These are phyloP conservation scores for Collybia sordida DNA, from an alignment of 768 basidiomycete genomes.

Conservation along the genomic window DNA sequence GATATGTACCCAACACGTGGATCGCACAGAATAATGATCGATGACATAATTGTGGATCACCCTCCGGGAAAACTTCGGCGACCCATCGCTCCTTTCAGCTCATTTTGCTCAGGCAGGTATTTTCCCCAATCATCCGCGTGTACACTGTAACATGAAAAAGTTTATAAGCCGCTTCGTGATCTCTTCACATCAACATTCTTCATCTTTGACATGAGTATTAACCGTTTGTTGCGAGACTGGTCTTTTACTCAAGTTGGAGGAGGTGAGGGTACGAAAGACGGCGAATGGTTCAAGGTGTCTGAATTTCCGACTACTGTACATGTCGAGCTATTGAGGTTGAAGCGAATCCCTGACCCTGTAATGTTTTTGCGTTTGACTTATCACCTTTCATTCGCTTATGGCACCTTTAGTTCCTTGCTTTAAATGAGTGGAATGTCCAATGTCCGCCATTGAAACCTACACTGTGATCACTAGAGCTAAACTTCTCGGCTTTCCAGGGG, in stretches of 20 bases:
- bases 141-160: background rate
- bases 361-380: background rate
- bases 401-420: conserved; percentile 58
- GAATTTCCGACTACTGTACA: conserved; percentile 85
- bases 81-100: conserved; percentile 2
- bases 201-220: conserved; percentile 7
- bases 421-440: conserved; percentile 90
- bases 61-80: conserved; percentile 27
- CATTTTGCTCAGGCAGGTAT: background rate
- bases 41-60: too few species aligned
- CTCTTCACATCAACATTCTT: background rate
- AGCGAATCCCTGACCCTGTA: conserved; percentile 83
- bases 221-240: conserved; percentile 48
- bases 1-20: background rate
- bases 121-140: background rate
- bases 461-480: background rate
- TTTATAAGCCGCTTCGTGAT: conserved; percentile 1
- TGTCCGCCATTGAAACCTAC: conserved; percentile 44
- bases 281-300: conserved; percentile 65
- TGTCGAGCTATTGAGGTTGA: conserved; percentile 73
- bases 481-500: conserved; percentile 50
- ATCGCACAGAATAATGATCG: background rate
- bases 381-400: background rate
- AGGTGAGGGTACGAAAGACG: conserved; percentile 53
- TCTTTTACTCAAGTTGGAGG: conserved; percentile 67